These are phyloP conservation scores for Aureobasidium subglaciale DNA, from an alignment of 2,329 filamentous ascomycete species.

Conservation along the genomic window DNA sequence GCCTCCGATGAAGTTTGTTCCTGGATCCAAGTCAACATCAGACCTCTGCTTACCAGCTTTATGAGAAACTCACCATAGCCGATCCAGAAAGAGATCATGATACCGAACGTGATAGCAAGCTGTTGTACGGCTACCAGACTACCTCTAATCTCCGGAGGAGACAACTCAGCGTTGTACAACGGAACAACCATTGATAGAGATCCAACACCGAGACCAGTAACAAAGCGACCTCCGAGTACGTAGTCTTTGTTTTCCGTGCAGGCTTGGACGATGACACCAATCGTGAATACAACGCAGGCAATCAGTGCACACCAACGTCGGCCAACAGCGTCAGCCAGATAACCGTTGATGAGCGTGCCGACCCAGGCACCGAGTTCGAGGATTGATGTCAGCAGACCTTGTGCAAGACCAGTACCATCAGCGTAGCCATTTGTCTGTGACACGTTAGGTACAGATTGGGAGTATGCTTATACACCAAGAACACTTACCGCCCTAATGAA, in stretches of 20 bases:
- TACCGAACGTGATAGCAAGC: constrained; percentile 47
- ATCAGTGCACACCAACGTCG: constrained; percentile 14
- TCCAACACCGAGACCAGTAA: constrained; percentile 61
- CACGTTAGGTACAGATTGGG: background rate
- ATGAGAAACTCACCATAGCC: constrained; percentile 25
- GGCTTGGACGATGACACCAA: constrained; percentile 61
- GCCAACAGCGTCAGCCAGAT: constrained; percentile 27
- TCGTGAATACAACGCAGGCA: constrained; percentile 17
- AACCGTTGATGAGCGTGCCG: constrained; percentile 59
- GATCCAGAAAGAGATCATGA: constrained; percentile 23
- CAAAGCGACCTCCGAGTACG: constrained; percentile 62
- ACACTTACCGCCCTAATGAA: constrained; percentile 17
- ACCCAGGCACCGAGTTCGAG: constrained; percentile 20
- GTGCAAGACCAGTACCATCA: constrained; percentile 17
- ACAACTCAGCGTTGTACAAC: constrained; percentile 38
- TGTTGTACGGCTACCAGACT: constrained; percentile 59
- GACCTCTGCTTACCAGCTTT: background rate
- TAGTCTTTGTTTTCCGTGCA: constrained; percentile 49
- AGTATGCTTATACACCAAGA: too few species aligned
- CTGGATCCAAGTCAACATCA: background rate
- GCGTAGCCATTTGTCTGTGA: constrained; percentile 19
- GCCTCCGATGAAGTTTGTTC: constrained; percentile 43
- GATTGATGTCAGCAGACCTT: constrained; percentile 21
- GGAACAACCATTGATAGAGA: constrained; percentile 57
- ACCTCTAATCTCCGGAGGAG: constrained; percentile 54